A percentile compares a stretch with the other conserved stretches of the same genome.
These are phyloP conservation scores for Hapsidospora chrysogenum DNA, from an alignment of 495 filamentous ascomycete species.

Conservation along the genomic window DNA sequence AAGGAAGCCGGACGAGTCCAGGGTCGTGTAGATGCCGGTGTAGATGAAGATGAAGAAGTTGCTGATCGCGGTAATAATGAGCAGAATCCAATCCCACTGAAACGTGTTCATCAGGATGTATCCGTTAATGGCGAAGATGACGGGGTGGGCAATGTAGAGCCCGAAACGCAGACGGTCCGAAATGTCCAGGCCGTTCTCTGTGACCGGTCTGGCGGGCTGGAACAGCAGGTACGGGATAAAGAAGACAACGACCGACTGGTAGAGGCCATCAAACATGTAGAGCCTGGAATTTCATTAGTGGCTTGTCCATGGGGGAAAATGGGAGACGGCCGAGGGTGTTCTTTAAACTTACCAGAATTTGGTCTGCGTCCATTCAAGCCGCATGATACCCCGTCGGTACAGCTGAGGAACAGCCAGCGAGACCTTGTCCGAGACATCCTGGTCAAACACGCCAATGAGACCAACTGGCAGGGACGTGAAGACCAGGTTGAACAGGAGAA, in stretches of 20 bases:
- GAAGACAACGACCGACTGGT: slow-evolving; percentile 84
- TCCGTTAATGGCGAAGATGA: slow-evolving; percentile 72
- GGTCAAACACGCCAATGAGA: slow-evolving; percentile 92
- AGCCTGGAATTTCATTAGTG: slow-evolving; percentile 38
- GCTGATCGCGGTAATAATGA: slow-evolving; percentile 65
- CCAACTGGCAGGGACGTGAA: slow-evolving; percentile 95
- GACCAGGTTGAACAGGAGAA: slow-evolving; percentile 86
- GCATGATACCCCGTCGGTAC: slow-evolving; percentile 90
- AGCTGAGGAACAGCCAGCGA: slow-evolving; percentile 89
- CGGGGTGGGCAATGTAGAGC: slow-evolving; percentile 59
- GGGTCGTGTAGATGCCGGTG: slow-evolving; percentile 78
- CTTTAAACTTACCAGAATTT: slow-evolving; percentile 74
- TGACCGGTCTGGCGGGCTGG: slow-evolving; percentile 44
- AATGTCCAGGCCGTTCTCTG: slow-evolving; percentile 51
- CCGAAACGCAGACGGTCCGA: slow-evolving; percentile 69
- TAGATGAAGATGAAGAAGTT: slow-evolving; percentile 85
- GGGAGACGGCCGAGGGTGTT: no score
- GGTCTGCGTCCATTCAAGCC: slow-evolving; percentile 86
- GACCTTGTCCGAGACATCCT: slow-evolving; percentile 89
- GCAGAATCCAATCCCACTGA: slow-evolving; percentile 91
- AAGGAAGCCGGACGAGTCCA: slow-evolving; percentile 46
- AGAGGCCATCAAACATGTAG: slow-evolving; percentile 90
- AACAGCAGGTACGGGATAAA: slow-evolving; percentile 83
- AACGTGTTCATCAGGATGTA: slow-evolving; percentile 95
- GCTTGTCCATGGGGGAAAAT: not conserved